phyloP scores from a whole-genome alignment of 345 rosid species.

The Acer yangbiense region DNA sequence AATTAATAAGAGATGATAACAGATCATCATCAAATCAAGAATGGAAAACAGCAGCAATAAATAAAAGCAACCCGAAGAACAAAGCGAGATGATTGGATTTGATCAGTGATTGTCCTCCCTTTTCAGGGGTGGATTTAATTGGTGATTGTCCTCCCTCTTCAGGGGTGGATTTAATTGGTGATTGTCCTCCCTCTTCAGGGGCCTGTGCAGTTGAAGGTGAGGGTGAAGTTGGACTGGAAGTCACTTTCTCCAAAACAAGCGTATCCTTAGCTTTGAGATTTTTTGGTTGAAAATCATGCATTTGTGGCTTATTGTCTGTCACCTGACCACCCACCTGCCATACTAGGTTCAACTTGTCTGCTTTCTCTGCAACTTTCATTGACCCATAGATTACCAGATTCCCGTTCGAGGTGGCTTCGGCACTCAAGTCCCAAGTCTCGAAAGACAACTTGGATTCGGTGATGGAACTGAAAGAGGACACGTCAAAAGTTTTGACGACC shows the following conservation, averaged over 20 bases:
- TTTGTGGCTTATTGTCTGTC: constrained; percentile 26
- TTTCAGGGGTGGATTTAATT: no score
- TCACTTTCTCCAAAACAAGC: constrained; percentile 31
- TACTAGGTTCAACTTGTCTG: constrained; percentile 60
- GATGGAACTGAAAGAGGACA: constrained; percentile 33
- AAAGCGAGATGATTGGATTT: no score
- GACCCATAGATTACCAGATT: constrained; percentile 47
- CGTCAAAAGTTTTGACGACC: constrained; percentile 52
- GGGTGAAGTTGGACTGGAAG: no score
- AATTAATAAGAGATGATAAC: no score
- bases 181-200: no score
- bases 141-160: no score
- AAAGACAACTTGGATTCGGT: constrained; percentile 45
- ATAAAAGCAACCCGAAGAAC: no score
- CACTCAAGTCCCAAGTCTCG: constrained; percentile 56
- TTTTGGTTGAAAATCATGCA: constrained; percentile 25
- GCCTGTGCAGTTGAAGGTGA: no score
- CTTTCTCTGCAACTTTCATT: constrained; percentile 55
- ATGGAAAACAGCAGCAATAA: no score
- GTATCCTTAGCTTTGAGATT: constrained; percentile 36
- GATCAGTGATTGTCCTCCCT: no score
- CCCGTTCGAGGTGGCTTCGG: constrained; percentile 38
- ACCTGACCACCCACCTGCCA: constrained; percentile 81
- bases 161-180: no score
- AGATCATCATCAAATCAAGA: no score